Base-by-base conservation (phyloP, 2,329 filamentous ascomycete genomes). In the Boeremia lycopersici region DNA sequence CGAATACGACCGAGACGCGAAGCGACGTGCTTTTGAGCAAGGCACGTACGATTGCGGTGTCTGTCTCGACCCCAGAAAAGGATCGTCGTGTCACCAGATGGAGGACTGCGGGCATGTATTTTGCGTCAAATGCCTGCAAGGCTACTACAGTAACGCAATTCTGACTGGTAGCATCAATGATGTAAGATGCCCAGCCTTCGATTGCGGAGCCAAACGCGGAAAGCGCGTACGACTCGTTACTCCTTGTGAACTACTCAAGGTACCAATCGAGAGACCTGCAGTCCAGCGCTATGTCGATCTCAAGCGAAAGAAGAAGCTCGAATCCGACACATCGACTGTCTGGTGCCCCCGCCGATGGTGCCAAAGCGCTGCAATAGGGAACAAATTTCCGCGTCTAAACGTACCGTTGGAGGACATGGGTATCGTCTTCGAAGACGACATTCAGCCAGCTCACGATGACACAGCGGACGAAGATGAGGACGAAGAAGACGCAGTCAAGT, bases 211-310 rank as follows among this genome's bases (percentile, higher is more conserved):
- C 10, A 43, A 40, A 6, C 19, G 28, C 7, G 5, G 10, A n/a
- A 12, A 17, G 9, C 29, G 34, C n/a, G 30, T 34, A 11, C 19
- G 4, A 5, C 35, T 28, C 3, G 34, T 51, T 28, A 41, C 42
- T 1, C 29, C 48, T 11, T 29, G 36, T n/a, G 48, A 46, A 29
- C 42, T 46, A 7, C 35, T 50, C 4, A 35, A 29, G 2, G 28
- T 41, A 3, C 52, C 46, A n/a, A 45, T 50, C 23, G 30, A 47
- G 12, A 35, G 15, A 5, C 35, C 34, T 10, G 30, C 35, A 7
- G 36, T 52, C n/a, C 41, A 47, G 26, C 47, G 47, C 23, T 55
- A 47, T n/a, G 46, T 55, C 35, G 29, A 29, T 12, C 31, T 50
- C 11, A 55, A 38, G n/a, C 52, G 52, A 3, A 50, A 50, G 26